Conservation (phyloP, 2,329 filamentous ascomycete genomes). For the Stemphylium beticola region DNA sequence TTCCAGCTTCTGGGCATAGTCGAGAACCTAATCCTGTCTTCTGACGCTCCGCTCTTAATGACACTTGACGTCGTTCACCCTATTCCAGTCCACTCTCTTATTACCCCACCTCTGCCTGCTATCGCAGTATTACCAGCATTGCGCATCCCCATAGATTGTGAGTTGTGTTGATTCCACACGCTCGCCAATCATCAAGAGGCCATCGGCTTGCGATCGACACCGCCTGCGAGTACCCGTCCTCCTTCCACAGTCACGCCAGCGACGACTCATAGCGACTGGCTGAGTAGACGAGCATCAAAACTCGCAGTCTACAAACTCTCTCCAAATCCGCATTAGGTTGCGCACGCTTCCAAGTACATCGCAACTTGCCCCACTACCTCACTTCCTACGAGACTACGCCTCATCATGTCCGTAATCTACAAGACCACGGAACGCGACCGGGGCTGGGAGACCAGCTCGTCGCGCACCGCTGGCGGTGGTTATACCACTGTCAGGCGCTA, state of each 20-base stretch:
- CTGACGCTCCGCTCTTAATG: constrained; percentile 21
- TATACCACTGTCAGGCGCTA: constrained; percentile 67
- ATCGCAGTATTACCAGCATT: constrained; percentile 4
- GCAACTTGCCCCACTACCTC: constrained; percentile 2
- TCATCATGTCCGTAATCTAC: constrained; percentile 54
- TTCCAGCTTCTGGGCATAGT: constrained; percentile 13
- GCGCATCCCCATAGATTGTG: constrained; percentile 11
- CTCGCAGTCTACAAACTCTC: constrained; percentile 2
- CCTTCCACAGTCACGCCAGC: constrained; percentile 14
- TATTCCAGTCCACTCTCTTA: constrained; percentile 19
- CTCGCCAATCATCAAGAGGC: constrained; percentile 21
- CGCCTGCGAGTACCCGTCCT: constrained; percentile 24
- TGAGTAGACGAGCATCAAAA: constrained; percentile 20
- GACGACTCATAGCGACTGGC: constrained; percentile 19
- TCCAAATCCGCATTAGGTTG: constrained; percentile 3
- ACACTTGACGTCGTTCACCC: constrained; percentile 20
- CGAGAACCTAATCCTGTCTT: constrained; percentile 15
- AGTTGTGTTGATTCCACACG: constrained; percentile 19
- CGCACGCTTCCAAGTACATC: constrained; percentile 4
- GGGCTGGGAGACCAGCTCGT: constrained; percentile 51
- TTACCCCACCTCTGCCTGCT: constrained; percentile 13
- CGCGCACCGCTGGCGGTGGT: constrained; percentile 42
- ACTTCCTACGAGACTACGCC: constrained; percentile 4
- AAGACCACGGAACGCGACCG: constrained; percentile 52
- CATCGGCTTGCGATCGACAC: constrained; percentile 22